A percentile compares a stretch with the other conserved stretches of the same genome.
These are phyloP conservation scores for Starmerella floris DNA, from an alignment of 805 yeast species.

Conservation along the genomic window DNA sequence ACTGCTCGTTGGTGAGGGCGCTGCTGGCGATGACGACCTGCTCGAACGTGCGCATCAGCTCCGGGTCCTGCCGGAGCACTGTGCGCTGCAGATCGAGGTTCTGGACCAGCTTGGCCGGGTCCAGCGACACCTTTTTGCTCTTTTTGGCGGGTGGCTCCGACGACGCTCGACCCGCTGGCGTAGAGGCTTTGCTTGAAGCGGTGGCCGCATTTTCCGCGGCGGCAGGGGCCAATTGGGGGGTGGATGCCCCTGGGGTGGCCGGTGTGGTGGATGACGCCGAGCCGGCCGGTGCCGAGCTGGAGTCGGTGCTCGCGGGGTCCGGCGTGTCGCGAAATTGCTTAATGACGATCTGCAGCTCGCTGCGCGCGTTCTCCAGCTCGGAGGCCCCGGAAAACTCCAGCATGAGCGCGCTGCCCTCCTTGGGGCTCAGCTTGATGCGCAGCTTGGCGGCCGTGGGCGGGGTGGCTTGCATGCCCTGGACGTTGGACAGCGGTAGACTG, in stretches of 20 bases:
- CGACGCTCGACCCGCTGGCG: not conserved
- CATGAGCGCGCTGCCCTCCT: conserved; percentile 26
- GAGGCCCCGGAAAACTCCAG: conserved; percentile 59
- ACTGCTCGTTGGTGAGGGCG: conserved; percentile 65
- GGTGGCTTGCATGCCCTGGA: conserved; percentile 26
- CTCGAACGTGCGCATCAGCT: conserved; percentile 60
- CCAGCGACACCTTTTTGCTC: conserved; percentile 30
- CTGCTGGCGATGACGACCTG: conserved; percentile 67
- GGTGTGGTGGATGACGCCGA: conserved; percentile 36
- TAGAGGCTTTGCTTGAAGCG: not conserved
- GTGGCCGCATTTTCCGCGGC: not conserved
- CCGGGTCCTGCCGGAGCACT: conserved; percentile 53
- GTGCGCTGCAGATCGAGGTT: conserved; percentile 71
- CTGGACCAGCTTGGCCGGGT: conserved; percentile 45
- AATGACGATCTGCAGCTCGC: conserved; percentile 21
- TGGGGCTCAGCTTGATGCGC: conserved; percentile 20
- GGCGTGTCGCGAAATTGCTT: conserved; percentile 34
- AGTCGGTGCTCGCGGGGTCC: conserved; percentile 35
- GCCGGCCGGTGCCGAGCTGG: conserved; percentile 2
- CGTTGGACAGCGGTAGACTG: conserved; percentile 9
- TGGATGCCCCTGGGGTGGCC: conserved; percentile 4
- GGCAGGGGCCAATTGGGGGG: not conserved
- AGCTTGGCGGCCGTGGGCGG: conserved; percentile 26
- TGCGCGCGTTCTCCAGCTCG: conserved; percentile 46
- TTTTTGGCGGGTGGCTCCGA: not conserved